Conservation (phyloP, 768 basidiomycete species). For the Pisolithus sp. region DNA sequence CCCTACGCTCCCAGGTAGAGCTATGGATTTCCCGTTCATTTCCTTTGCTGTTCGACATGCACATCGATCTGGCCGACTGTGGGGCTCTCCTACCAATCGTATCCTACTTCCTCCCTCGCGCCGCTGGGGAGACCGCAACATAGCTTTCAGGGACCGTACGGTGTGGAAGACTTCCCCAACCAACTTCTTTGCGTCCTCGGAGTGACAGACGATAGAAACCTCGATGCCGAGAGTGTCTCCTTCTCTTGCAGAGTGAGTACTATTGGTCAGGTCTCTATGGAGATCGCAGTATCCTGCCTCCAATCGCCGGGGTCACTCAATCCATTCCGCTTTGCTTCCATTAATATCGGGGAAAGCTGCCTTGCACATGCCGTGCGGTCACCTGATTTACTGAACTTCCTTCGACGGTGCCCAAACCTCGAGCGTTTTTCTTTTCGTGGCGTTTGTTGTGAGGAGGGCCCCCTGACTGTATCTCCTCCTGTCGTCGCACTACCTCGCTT, state of each 20-base stretch:
- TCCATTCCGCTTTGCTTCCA: slow-evolving; percentile 49
- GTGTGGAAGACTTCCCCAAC: slow-evolving; percentile 23
- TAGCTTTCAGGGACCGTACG: slow-evolving; percentile 32
- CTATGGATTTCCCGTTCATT: slow-evolving; percentile 50
- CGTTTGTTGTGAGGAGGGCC: slow-evolving; percentile 40
- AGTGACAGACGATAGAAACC: slow-evolving; percentile 4
- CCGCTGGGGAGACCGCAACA: slow-evolving; percentile 51
- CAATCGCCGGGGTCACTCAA: slow-evolving; percentile 40
- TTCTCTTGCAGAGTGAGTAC: slow-evolving; percentile 29
- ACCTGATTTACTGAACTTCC: slow-evolving; percentile 50
- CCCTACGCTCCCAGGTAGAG: slow-evolving; percentile 42
- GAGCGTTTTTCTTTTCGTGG: slow-evolving; percentile 55
- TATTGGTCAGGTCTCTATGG: slow-evolving; percentile 40
- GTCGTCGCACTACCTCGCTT: slow-evolving; percentile 53
- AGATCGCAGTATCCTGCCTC: slow-evolving; percentile 42
- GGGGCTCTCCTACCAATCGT: slow-evolving; percentile 57
- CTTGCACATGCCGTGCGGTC: slow-evolving; percentile 37
- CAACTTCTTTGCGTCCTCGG: slow-evolving; percentile 14
- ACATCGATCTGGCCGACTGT: slow-evolving; percentile 40
- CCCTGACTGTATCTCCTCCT: slow-evolving; percentile 24
- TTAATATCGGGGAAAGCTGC: slow-evolving; percentile 50
- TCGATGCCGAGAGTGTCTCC: slow-evolving; percentile 12
- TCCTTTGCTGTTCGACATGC: slow-evolving; percentile 50
- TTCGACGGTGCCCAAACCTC: slow-evolving; percentile 54
- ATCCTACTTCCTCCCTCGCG: slow-evolving; percentile 51